phyloP scores from a whole-genome alignment of 345 rosid species.

The Moricandia arvensis region DNA sequence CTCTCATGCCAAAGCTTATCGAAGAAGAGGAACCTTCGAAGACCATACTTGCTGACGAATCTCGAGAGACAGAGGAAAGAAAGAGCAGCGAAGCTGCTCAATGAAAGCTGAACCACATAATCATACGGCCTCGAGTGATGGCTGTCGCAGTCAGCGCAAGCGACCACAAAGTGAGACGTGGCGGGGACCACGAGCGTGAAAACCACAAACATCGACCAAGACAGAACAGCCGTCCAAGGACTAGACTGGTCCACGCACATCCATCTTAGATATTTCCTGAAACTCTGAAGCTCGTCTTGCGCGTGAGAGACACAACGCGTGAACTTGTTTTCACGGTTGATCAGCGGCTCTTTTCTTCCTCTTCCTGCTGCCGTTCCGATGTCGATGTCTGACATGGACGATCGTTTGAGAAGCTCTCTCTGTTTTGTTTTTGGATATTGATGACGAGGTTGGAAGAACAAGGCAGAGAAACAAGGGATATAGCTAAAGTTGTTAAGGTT shows the following conservation, averaged over 20 bases:
- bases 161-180: constrained; percentile 74
- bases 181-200: constrained; percentile 65
- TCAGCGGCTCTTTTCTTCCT: constrained; percentile 32
- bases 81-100: constrained; percentile 64
- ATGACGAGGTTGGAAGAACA: no score
- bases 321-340: constrained; percentile 38
- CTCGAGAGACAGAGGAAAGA: constrained; percentile 68
- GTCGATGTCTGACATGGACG: constrained; percentile 29
- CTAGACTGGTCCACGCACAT: constrained; percentile 90
- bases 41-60: constrained; percentile 64
- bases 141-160: constrained; percentile 73
- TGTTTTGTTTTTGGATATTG: no score
- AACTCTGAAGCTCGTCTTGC: constrained; percentile 73
- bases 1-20: constrained; percentile 93
- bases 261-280: constrained; percentile 75
- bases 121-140: constrained; percentile 71
- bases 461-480: no score
- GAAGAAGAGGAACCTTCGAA: constrained; percentile 76
- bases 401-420: no score
- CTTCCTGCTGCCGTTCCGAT: constrained; percentile 40
- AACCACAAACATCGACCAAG: constrained; percentile 70
- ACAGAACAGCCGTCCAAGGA: constrained; percentile 49
- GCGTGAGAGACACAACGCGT: constrained; percentile 57
- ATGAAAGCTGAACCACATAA: constrained; percentile 73
- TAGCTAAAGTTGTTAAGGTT: no score